Percentiles rank a stretch among this genome's conserved stretches.
These are phyloP conservation scores for Paraphaeosphaeria minitans DNA, from an alignment of 2,329 filamentous ascomycete species.

Conservation along the genomic window DNA sequence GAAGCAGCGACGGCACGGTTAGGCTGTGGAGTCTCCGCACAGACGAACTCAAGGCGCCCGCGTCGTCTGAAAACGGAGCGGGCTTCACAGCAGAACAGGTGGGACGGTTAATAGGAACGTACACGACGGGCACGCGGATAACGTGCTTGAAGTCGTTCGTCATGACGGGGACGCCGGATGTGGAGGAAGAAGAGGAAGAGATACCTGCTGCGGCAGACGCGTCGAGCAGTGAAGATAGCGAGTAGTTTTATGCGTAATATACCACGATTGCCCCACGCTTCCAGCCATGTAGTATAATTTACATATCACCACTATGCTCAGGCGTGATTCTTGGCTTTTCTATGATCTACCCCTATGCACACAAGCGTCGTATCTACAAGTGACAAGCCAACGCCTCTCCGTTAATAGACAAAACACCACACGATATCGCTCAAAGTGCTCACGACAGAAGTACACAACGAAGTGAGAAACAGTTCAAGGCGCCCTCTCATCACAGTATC, in stretches of 20 bases:
- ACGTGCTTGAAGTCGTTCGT: conserved; percentile 86
- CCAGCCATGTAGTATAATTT: not conserved
- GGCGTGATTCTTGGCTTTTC: not conserved
- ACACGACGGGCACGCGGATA: conserved; percentile 85
- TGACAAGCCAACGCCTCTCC: not conserved
- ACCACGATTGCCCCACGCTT: not conserved
- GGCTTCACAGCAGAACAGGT: conserved; percentile 53
- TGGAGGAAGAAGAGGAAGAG: conserved; percentile 26
- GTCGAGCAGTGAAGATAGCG: conserved; percentile 29
- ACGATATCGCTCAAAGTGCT: not conserved
- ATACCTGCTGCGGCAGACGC: conserved; percentile 23
- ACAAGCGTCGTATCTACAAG: not conserved
- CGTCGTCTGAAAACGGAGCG: conserved; percentile 19
- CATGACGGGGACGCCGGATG: conserved; percentile 64
- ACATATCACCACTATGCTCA: not conserved
- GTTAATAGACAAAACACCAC: not conserved
- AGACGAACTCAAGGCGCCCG: conserved; percentile 28
- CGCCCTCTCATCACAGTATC: conserved; percentile 63
- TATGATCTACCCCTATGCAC: not conserved
- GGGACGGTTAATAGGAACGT: conserved; percentile 73
- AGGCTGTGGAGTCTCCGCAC: conserved; percentile 70
- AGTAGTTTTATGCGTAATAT: conserved; percentile 14
- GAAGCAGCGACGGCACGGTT: conserved; percentile 84
- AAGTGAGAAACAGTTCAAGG: not conserved
- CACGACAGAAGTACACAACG: not conserved